Base-by-base conservation (phyloP, 768 basidiomycete genomes). In the Tricholoma furcatifolium region DNA sequence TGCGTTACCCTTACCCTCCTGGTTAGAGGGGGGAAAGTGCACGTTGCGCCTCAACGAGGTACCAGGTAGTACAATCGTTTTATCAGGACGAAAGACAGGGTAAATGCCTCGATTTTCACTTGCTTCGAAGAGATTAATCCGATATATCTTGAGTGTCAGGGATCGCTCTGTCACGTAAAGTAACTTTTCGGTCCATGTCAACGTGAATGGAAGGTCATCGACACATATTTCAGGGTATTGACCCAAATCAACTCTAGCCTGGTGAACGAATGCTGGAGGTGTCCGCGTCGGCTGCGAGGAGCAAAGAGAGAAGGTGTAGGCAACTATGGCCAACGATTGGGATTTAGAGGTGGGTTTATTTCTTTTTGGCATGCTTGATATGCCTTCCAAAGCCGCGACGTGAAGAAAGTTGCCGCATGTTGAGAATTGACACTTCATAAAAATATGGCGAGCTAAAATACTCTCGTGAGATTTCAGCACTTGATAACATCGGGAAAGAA, bases 341-440 rank as follows among this genome's bases (percentile, higher is more conserved):
- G 9, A 12, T 18, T 23, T 8, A 4, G 43, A 31, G 14, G 21
- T 44, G 12, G 43, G 4, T 38, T 38, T 11, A 38, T 38, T 38
- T 11, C 18, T 4, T 27, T 45, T 17, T 45, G 30, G 24, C 44
- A 20, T 30, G 23, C 24, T 27, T 17, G 12, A 6, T n/a, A n/a
- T 27, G 17, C 5, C 31, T 45, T 45, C 44, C 44, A 45, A 32
- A 6, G 44, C 11, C 15, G 44, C 44, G 15, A 45, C 31, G 14
- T 45, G 44, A 34, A 45, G 44, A 45, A 45, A 45, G 15, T 45
- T 15, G 27, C 44, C 44, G 31, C 44, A 45, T 34, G 30, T 17
- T 32, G 44, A 45, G 44, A 45, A 45, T 5, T 45, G 44, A 18
- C 44, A 45, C 44, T 45, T 45, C 30, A 45, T 45, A 18, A 45